Percentiles rank a stretch among this genome's conserved stretches.
phyloP scores from a whole-genome alignment of 768 basidiomycete genomes.

The Mycena capillaripes region DNA sequence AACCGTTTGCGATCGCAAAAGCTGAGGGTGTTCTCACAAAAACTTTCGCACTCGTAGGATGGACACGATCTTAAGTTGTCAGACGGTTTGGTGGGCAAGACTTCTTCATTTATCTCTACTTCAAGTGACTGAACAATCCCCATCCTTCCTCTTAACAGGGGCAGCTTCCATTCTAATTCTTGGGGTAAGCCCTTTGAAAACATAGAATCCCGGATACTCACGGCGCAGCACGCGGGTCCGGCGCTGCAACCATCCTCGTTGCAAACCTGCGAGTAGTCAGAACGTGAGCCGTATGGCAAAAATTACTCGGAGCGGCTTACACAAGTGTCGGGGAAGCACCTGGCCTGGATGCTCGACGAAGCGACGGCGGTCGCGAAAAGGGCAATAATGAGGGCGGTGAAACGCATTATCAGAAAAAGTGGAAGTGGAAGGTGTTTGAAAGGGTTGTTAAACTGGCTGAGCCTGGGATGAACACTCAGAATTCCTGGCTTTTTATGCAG shows the following conservation, averaged over 20 bases:
- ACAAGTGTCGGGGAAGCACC: constrained; percentile 2
- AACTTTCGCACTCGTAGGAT: too few species aligned
- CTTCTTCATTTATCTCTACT: too few species aligned
- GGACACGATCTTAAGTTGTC: too few species aligned
- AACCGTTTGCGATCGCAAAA: too few species aligned
- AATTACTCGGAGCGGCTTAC: neutral
- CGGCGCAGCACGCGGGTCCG: constrained; percentile 1
- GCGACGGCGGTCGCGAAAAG: constrained; percentile 5
- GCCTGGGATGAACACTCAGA: neutral
- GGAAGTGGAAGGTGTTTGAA: neutral
- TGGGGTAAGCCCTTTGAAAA: neutral
- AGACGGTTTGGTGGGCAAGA: too few species aligned
- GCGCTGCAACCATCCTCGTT: neutral
- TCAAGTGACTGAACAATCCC: too few species aligned
- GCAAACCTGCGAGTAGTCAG: neutral
- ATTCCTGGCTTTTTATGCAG: neutral
- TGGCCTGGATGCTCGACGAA: neutral
- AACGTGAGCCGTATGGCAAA: neutral
- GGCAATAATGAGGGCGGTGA: neutral
- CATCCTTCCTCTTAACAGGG: neutral
- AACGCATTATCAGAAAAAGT: neutral
- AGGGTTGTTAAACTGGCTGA: neutral
- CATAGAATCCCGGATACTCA: neutral
- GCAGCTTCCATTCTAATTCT: neutral
- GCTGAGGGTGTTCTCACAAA: too few species aligned